Percentiles rank a stretch among this genome's conserved stretches.
Evolutionary conservation across 2,329 filamentous ascomycete species (phyloP).

Genomic region (Fusarium verticillioides): DNA sequence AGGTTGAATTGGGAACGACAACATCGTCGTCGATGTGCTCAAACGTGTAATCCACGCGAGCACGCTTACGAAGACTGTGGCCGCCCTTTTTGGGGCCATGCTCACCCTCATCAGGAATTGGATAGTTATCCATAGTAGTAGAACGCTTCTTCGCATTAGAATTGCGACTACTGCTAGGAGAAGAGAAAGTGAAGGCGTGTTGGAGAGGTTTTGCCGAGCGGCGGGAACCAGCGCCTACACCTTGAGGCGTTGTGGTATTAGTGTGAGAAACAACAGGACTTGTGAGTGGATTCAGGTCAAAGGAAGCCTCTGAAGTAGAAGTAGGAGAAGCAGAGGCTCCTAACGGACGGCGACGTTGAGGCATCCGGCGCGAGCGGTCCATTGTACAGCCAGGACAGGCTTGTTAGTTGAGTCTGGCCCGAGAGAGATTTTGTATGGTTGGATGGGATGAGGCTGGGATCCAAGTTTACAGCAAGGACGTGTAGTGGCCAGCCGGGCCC

Average conservation of each 20-base stretch:
- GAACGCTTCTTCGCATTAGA: slow-evolving; percentile 55
- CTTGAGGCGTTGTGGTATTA: slow-evolving; percentile 49
- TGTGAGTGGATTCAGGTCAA: slow-evolving; percentile 46
- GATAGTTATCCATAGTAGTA: slow-evolving; percentile 55
- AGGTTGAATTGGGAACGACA: slow-evolving; percentile 49
- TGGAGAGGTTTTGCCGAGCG: slow-evolving; percentile 51
- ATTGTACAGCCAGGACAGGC: slow-evolving; percentile 48
- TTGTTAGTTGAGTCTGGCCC: slow-evolving; percentile 3
- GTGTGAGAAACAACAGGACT: slow-evolving; percentile 49
- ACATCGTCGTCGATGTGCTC: slow-evolving; percentile 64
- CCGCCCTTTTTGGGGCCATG: slow-evolving; percentile 66
- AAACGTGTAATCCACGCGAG: slow-evolving; percentile 67
- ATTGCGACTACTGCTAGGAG: slow-evolving; percentile 46
- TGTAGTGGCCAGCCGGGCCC: slow-evolving; percentile 46
- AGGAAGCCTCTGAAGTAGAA: slow-evolving; percentile 47
- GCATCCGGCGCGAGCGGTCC: slow-evolving; percentile 53
- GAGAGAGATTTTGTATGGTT: background rate
- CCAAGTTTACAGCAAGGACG: slow-evolving; percentile 42
- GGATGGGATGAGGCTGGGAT: slow-evolving; percentile 40
- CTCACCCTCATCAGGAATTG: slow-evolving; percentile 57
- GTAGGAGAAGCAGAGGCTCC: slow-evolving; percentile 50
- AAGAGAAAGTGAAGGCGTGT: slow-evolving; percentile 53
- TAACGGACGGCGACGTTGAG: slow-evolving; percentile 48
- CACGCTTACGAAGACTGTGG: slow-evolving; percentile 67
- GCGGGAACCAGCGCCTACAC: slow-evolving; percentile 43